These are phyloP conservation scores for Teunomyces panamensis DNA, from an alignment of 805 yeast genomes.

Conservation along the genomic window DNA sequence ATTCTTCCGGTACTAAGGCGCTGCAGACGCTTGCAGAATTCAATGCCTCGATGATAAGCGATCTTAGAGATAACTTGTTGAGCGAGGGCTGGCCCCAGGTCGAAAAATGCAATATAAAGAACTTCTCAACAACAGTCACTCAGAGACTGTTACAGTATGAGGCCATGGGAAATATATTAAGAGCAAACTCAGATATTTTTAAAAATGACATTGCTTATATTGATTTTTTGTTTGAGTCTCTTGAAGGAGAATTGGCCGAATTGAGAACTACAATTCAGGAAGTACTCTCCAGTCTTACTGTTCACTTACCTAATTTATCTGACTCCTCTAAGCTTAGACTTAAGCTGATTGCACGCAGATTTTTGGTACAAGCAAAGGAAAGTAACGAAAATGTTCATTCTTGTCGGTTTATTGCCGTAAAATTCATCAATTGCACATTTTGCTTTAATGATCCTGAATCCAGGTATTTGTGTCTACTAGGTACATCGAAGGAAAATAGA, in stretches of 20 bases:
- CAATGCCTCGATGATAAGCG: constrained; percentile 46
- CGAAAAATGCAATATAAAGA: constrained; percentile 31
- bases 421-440: constrained; percentile 60
- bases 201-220: constrained; percentile 48
- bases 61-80: constrained; percentile 50
- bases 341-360: constrained; percentile 32
- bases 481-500: constrained; percentile 53
- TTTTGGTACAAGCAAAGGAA: constrained; percentile 19
- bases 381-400: constrained; percentile 35
- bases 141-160: constrained; percentile 72
- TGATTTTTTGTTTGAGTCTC: constrained; percentile 67
- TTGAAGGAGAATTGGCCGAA: constrained; percentile 61
- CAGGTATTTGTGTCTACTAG: constrained; percentile 64
- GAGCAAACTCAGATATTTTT: constrained; percentile 42
- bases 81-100: constrained; percentile 61
- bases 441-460: constrained; percentile 68
- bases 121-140: constrained; percentile 29
- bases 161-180: constrained; percentile 66
- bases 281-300: constrained; percentile 57
- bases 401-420: constrained; percentile 61
- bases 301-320: constrained; percentile 43
- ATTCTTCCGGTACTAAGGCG: constrained; percentile 6
- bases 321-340: constrained; percentile 38
- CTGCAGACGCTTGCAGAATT: constrained; percentile 21
- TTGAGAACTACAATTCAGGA: constrained; percentile 69